Base-by-base conservation (phyloP, 495 filamentous ascomycete genomes). In the Penicillium taxi region DNA sequence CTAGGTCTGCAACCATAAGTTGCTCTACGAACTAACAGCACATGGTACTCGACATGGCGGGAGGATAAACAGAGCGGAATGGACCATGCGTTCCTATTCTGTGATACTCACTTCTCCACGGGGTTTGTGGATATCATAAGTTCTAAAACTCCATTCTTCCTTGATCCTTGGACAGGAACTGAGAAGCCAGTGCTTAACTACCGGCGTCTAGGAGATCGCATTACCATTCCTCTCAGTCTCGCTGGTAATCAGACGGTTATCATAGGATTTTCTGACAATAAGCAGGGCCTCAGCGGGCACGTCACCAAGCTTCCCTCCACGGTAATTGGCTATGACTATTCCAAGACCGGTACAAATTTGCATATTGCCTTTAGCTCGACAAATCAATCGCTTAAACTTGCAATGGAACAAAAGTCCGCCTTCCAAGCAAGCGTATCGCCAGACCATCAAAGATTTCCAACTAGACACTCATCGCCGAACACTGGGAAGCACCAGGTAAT, bases 81-180 rank as follows among this genome's bases (percentile, higher is more conserved):
- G 6, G 54, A 64, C 6, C 63, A 69, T 32, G 48, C 67, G 0
- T 70, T 55, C 44, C 21, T 69, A 7, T 62, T 61, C 45, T 65
- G 64, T 32, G 56, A 65, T 22, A 40, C n/a, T n/a, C n/a, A n/a
- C n/a, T n/a, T n/a, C n/a, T n/a, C n/a, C n/a, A n/a, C n/a, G n/a
- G n/a, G n/a, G n/a, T n/a, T n/a, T n/a, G n/a, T n/a, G n/a, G n/a
- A n/a, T n/a, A n/a, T n/a, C n/a, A n/a, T n/a, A n/a, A n/a, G n/a
- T n/a, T n/a, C n/a, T 27, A 37, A 43, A 9, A 55, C 54, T 19
- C 67, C 69, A 1, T 66, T 59, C 42, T 28, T 56, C 11, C 45
- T 59, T 17, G 47, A 70, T 35, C 48, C 61, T 3, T 73, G 64
- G 65, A 65, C 58, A 1, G 70, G 70, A 15, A 41, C 52, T n/a